Evolutionary conservation across 164 flowering plant genomes (phyloP), one percentile per base, ranked within the genome.

Genomic region (Vitis riparia): DNA sequence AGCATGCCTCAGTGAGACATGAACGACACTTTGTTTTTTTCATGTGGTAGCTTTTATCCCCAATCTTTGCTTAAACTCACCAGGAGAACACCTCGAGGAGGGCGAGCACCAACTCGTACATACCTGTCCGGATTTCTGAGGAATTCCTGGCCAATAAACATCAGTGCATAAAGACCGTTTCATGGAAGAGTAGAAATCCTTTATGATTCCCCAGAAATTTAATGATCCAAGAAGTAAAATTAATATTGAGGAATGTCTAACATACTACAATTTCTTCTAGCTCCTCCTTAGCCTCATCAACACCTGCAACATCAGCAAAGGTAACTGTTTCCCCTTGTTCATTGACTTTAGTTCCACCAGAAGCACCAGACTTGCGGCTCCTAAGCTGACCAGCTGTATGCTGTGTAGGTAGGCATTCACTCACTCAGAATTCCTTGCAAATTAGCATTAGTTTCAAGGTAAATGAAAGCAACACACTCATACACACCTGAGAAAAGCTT

Each of bases 231-330:
- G 49, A 16, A 47, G 30, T 23, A 58, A 67, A 11, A 47, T 73
- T 9, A 47, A 59, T 62, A 15, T 2, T 1, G 27, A 60, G 60
- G 9, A 63, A 44, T 16, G 3, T 30, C 52, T 5, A 69, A 68
- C 82, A 78, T 91, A 95, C 99, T 89, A 95, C 99, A 78, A 95
- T 95, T 82, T 95, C 99, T 83, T 93, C 98, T 27, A 95, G 82
- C 87, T 95, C 99, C 78, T 95, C 99, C 81, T 95, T 95, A 27
- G 99, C 99, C 82, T 95, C 99, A 76, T 95, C 98, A 73, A 95
- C 99, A 66, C 99, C 99, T 8, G 98, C 99, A 79, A 95, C 97
- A 82, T 95, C 99, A 75, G 96, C 82, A 88, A 95, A 95, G 17
- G 93, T 91, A 68, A 95, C 70, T 23, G 79, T 66, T 69, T 91